Percentiles rank a stretch among this genome's conserved stretches.
Conservation (phyloP, 169 alveolate species). For the Cryptosporidium meleagridis region DNA sequence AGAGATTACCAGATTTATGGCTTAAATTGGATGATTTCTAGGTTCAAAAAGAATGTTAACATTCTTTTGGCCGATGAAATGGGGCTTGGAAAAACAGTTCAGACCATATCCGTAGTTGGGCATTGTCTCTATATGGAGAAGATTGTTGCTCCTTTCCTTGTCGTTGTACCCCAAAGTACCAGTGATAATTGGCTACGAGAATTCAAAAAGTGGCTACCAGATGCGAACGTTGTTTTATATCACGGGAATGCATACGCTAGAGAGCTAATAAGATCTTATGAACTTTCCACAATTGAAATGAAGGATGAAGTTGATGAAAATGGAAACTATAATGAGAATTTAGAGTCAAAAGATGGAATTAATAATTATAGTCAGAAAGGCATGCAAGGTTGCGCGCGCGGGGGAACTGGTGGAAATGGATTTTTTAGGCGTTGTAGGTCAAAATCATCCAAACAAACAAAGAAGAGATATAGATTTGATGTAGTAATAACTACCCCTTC, state of each 20-base stretch:
- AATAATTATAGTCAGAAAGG: background rate
- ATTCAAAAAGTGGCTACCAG: conserved; percentile 93
- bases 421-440: conserved; percentile 5
- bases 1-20: conserved; percentile 95
- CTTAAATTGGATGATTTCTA: conserved; percentile 94
- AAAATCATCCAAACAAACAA: background rate
- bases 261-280: conserved; percentile 87
- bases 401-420: conserved; percentile 79
- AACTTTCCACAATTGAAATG: conserved; percentile 75
- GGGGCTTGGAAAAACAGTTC: conserved; percentile 96
- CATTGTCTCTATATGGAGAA: conserved; percentile 87
- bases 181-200: conserved; percentile 96
- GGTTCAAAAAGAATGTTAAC: conserved; percentile 93
- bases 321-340: background rate
- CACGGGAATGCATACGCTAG: conserved; percentile 93
- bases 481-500: conserved; percentile 91
- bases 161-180: conserved; percentile 96
- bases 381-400: conserved; percentile 82
- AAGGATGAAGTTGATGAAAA: background rate
- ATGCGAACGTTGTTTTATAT: conserved; percentile 91
- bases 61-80: conserved; percentile 95
- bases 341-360: background rate
- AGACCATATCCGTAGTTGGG: conserved; percentile 93
- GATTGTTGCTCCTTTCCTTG: conserved; percentile 90
- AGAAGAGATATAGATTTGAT: conserved; percentile 82